phyloP scores from a whole-genome alignment of 1,139 yeast species.

The Saccharomyces hybrid region DNA sequence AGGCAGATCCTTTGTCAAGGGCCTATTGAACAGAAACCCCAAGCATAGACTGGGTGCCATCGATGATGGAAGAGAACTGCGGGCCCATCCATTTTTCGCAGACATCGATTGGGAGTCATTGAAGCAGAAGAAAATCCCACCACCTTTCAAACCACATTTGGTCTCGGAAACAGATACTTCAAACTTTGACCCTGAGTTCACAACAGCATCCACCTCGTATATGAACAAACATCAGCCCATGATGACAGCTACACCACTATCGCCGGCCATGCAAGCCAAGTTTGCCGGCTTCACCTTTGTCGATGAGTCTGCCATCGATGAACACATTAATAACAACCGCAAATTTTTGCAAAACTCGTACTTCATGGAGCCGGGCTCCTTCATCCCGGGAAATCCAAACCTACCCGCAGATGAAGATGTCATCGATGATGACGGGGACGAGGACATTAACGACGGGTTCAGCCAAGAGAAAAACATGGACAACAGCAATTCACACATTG shows the following conservation, averaged over 20 bases:
- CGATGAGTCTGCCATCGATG: constrained; percentile 86
- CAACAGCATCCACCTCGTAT: constrained; percentile 80
- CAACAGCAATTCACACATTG: constrained; percentile 15
- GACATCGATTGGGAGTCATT: constrained; percentile 87
- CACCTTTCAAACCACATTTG: constrained; percentile 93
- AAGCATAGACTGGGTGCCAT: constrained; percentile 86
- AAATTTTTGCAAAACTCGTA: constrained; percentile 31
- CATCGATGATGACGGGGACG: constrained; percentile 66
- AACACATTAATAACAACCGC: constrained; percentile 46
- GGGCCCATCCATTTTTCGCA: constrained; percentile 82
- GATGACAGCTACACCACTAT: constrained; percentile 48
- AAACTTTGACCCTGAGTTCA: constrained; percentile 95
- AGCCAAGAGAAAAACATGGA: constrained; percentile 7
- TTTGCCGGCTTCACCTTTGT: constrained; percentile 95
- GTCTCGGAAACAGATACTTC: constrained; percentile 88
- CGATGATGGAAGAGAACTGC: constrained; percentile 85
- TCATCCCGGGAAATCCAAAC: constrained; percentile 71
- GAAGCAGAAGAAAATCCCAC: constrained; percentile 78
- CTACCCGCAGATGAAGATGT: constrained; percentile 79
- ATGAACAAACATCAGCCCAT: constrained; percentile 48
- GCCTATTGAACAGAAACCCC: constrained; percentile 89
- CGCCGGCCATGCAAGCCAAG: constrained; percentile 92
- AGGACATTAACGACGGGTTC: constrained; percentile 35
- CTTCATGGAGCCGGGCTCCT: constrained; percentile 53
- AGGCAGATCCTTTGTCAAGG: constrained; percentile 92